Percentiles rank a stretch among this genome's conserved stretches.
These are phyloP conservation scores for Sextonia rubra DNA, from an alignment of 164 flowering plant species.

Conservation along the genomic window DNA sequence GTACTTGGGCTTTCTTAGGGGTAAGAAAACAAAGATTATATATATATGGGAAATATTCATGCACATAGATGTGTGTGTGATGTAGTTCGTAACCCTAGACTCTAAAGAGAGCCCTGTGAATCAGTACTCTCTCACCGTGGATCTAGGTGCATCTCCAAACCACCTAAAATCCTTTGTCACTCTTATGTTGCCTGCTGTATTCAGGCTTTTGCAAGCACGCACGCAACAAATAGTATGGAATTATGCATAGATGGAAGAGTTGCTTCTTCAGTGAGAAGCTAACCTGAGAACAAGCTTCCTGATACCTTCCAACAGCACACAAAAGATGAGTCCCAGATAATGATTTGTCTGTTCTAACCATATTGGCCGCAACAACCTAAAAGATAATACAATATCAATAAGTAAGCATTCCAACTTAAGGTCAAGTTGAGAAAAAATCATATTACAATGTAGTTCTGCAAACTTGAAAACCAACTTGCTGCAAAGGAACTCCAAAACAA, in stretches of 20 bases:
- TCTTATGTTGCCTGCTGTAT: too few species aligned
- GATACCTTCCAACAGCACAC: conserved; percentile 97
- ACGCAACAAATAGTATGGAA: too few species aligned
- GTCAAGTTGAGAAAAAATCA: not conserved
- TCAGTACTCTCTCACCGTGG: too few species aligned
- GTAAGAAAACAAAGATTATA: too few species aligned
- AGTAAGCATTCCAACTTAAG: not conserved
- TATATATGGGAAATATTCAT: too few species aligned
- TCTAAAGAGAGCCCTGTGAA: too few species aligned
- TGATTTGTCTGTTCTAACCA: conserved; percentile 93
- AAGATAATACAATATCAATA: conserved; percentile 4
- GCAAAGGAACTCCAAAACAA: not conserved
- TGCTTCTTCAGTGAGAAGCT: conserved; percentile 9
- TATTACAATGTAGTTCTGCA: not conserved
- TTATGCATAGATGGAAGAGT: not conserved
- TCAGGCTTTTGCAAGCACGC: too few species aligned
- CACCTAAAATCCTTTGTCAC: too few species aligned
- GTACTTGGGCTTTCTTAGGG: too few species aligned
- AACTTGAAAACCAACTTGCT: not conserved
- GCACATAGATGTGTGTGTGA: too few species aligned
- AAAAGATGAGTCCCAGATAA: conserved; percentile 92
- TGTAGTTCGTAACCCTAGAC: too few species aligned
- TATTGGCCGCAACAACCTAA: conserved; percentile 98
- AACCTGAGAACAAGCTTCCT: conserved; percentile 99
- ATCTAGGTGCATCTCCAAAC: too few species aligned